Evolutionary conservation across 345 rosid genomes (phyloP).

Genomic region (Physaria fendleri): DNA sequence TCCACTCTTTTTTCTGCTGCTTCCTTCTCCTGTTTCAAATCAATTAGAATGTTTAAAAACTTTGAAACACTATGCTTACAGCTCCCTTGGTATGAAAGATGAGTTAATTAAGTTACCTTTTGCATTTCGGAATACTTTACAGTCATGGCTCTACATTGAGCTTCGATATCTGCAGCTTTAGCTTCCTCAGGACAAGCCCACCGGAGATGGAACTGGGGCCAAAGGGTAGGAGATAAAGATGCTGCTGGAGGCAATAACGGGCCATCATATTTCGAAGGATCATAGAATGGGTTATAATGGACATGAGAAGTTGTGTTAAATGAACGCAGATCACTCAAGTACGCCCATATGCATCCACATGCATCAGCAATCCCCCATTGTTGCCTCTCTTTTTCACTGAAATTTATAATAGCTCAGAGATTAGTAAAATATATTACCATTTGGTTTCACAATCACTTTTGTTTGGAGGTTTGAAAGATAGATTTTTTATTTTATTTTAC

Average conservation of each 20-base stretch:
- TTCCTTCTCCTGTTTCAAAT: slow-evolving; percentile 62
- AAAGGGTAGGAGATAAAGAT: slow-evolving; percentile 89
- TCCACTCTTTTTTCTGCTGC: slow-evolving; percentile 67
- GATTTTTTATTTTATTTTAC: too few species aligned
- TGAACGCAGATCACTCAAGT: slow-evolving; percentile 71
- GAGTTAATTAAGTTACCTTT: slow-evolving; percentile 38
- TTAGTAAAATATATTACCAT: not conserved
- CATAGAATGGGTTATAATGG: slow-evolving; percentile 79
- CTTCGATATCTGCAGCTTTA: slow-evolving; percentile 73
- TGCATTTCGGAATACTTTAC: slow-evolving; percentile 59
- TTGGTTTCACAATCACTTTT: not conserved
- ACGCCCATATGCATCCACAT: slow-evolving; percentile 92
- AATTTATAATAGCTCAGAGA: slow-evolving; percentile 10
- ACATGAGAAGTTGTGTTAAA: slow-evolving; percentile 51
- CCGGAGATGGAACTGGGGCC: slow-evolving; percentile 98
- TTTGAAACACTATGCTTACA: not conserved
- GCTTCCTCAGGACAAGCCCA: slow-evolving; percentile 95
- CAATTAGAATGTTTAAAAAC: not conserved
- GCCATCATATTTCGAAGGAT: slow-evolving; percentile 51
- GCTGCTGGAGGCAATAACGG: slow-evolving; percentile 90
- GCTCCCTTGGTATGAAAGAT: too few species aligned
- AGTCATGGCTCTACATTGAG: slow-evolving; percentile 70
- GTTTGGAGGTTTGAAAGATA: not conserved
- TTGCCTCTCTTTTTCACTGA: slow-evolving; percentile 95
- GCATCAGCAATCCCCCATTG: slow-evolving; percentile 60